Base-by-base conservation (phyloP, 1,284 basidiomycete species). In the Cutaneotrichosporon arboriforme region DNA sequence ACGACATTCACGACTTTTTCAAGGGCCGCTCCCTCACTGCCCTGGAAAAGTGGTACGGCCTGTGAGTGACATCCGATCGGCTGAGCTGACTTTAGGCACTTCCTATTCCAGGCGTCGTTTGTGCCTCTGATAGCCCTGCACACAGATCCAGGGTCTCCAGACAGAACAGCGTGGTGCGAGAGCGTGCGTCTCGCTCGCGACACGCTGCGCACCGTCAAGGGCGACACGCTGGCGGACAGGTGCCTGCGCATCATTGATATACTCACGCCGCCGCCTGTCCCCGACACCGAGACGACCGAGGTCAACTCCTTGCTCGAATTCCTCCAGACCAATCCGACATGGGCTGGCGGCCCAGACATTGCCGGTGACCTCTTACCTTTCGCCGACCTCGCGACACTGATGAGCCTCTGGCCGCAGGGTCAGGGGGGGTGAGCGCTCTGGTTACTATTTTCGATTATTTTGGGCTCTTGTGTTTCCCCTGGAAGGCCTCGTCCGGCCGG, bases 71-170 rank as follows among this genome's bases (percentile, higher is more conserved):
- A 23, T 31, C 26, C 12, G 2, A 13, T 21, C 9, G 15, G n/a
- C 15, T 18, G 20, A 44, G 21, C 47, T 48, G 20, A 54, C 42
- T 3, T 8, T 42, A 62, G 61, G 13, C 62, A 64, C 44, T 64
- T 64, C 46, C 55, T 64, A 21, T 62, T 64, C 58, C 62, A 64
- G 33, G 60, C 62, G 4, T 40, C 49, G 7, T 64, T 62, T 22
- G 60, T 64, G 8, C 60, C 60, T 1, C 56, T 64, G 22, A 59
- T 64, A 44, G 60, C 62, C 1, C 51, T 64, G 37, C 54, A 54
- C 46, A 58, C 62, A 4, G 60, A 64, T 34, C 48, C 38, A 1
- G 33, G 14, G 2, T 61, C 60, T 14, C 41, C 49, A 0, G 48
- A 46, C 17, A 34, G 42, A 8, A 14, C 35, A 14, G 8, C 26